phyloP scores from a whole-genome alignment of 2,329 filamentous ascomycete species.

The Trichoderma guizhouense region DNA sequence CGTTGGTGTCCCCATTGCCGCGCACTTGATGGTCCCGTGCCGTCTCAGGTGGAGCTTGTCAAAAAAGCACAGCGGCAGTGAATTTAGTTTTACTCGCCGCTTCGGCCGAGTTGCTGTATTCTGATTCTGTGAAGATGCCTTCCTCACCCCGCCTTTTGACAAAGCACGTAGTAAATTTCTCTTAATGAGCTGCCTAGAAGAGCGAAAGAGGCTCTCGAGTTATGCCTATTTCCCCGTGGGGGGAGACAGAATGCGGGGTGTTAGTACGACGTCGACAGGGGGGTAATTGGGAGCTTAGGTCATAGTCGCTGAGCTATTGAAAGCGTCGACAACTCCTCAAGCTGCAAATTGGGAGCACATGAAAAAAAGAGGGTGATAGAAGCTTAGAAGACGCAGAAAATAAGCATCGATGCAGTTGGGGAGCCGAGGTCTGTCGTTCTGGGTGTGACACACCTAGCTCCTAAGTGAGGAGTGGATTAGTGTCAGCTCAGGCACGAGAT shows the following conservation, averaged over 20 bases:
- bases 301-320: not conserved
- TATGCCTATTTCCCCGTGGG: slow-evolving; percentile 15
- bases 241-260: slow-evolving; percentile 15
- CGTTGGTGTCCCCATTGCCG: not conserved
- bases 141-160: not conserved
- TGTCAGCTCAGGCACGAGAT: slow-evolving; percentile 13
- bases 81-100: not conserved
- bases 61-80: not conserved
- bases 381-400: not conserved
- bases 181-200: slow-evolving; percentile 11
- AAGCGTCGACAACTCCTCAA: not conserved
- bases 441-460: not conserved
- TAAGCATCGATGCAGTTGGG: not conserved
- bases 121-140: not conserved
- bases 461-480: not conserved
- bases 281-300: not conserved
- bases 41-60: not conserved
- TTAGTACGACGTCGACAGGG: not conserved
- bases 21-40: slow-evolving; percentile 1
- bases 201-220: not conserved
- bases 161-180: not conserved
- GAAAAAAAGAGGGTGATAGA: not conserved
- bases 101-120: slow-evolving; percentile 3
- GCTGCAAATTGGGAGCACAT: slow-evolving; percentile 3
- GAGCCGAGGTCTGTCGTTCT: slow-evolving; percentile 8